Evolutionary conservation across 331 rosid species (phyloP).

Genomic region (Arachis monticola): DNA sequence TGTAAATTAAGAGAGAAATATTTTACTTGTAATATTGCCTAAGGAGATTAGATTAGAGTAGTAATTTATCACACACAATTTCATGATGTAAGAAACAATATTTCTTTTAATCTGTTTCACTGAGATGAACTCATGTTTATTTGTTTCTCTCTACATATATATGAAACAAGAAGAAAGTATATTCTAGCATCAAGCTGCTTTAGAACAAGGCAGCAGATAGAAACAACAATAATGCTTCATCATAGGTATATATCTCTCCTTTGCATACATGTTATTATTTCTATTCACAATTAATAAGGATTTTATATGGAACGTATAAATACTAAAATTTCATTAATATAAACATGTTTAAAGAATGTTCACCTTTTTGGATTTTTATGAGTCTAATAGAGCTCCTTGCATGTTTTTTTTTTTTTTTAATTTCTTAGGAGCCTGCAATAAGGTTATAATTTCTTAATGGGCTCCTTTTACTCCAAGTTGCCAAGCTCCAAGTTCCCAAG

Average conservation of each 20-base stretch:
- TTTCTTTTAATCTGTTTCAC: not conserved
- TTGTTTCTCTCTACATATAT: not conserved
- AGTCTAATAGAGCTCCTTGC: not conserved
- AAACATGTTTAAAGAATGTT: constrained; percentile 13
- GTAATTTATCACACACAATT: too few relatives aligned
- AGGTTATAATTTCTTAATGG: constrained; percentile 3
- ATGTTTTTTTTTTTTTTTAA: not conserved
- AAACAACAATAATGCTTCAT: not conserved
- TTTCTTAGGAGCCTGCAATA: too few relatives aligned
- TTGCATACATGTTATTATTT: too few relatives aligned
- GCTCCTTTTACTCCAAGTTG: not conserved
- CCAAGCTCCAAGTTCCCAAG: not conserved
- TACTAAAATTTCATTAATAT: not conserved
- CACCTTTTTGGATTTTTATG: not conserved
- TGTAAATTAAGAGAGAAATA: too few relatives aligned
- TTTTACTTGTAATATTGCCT: too few relatives aligned
- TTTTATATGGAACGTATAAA: not conserved
- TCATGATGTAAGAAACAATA: not conserved
- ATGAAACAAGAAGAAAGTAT: constrained; percentile 1
- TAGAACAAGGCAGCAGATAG: not conserved
- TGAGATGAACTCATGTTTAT: not conserved
- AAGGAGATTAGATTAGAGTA: too few relatives aligned
- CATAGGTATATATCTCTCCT: not conserved
- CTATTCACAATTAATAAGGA: not conserved
- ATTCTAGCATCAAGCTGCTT: not conserved